Evolutionary conservation across 306 rosid genomes (phyloP), one percentile per base, ranked within the genome.

Genomic region (Ammopiptanthus mongolicus): DNA sequence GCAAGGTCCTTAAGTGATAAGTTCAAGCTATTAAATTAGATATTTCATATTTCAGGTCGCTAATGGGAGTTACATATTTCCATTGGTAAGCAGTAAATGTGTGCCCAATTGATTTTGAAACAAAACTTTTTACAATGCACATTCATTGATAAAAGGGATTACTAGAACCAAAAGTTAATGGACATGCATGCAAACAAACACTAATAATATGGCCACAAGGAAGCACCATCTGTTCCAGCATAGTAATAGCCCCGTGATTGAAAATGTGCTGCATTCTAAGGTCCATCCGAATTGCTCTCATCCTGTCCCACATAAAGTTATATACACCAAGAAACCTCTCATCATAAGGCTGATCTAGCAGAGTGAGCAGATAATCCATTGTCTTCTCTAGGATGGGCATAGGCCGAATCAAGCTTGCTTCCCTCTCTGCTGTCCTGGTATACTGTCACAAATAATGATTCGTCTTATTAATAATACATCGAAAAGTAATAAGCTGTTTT

Each of bases 261-360:
- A 95, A 95, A 75, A 92, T 89, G 78, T 95, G 99, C 76, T 95
- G 99, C 99, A 95, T 95, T 83, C 99, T 87, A 60, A 95, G 85
- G 83, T 95, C 99, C 99, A 95, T 95, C 22, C 97, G 89, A 77
- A 95, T 89, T 31, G 99, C 97, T 73, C 97, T 90, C 99, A 95
- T 95, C 89, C 99, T 88, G 69, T 95, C 99, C 99, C 99, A 95
- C 82, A 92, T 81, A 78, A 95, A 95, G 82, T 95, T 95, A 81
- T 95, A 95, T 19, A 72, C 75, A 67, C 97, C 89, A 83, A 95
- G 91, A 86, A 92, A 85, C 74, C 68, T 83, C 63, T 92, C 92
- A 76, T 81, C 90, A 81, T 95, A 95, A 65, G 97, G 97, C 65
- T 81, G 87, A 82, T 89, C 84, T 34, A 95, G 89, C 86, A 95